Evolutionary conservation across 2,329 filamentous ascomycete species (phyloP).

Genomic region (Fusarium mundagurra): DNA sequence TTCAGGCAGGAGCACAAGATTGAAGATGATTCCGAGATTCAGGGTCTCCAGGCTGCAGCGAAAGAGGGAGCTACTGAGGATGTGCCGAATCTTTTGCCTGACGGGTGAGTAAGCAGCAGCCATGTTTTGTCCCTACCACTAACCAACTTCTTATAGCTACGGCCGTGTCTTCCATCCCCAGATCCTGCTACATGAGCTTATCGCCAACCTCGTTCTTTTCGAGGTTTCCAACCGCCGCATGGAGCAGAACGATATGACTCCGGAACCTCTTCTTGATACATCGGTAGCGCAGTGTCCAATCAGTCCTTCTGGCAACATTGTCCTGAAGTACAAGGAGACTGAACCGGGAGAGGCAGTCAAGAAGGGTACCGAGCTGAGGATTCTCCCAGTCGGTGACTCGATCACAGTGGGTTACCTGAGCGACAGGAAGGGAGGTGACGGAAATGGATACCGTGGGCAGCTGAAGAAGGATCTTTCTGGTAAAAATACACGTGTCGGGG

Average conservation of each 20-base stretch:
- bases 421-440: constrained; percentile 5
- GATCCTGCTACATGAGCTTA: not conserved
- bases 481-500: not conserved
- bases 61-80: not conserved
- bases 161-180: constrained; percentile 15
- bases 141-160: not conserved
- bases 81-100: constrained; percentile 4
- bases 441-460: constrained; percentile 4
- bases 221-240: not conserved
- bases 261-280: not conserved
- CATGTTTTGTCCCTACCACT: not conserved
- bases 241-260: not conserved
- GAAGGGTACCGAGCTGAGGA: not conserved
- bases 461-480: constrained; percentile 5
- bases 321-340: constrained; percentile 1
- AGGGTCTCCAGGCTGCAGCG: not conserved
- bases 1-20: not conserved
- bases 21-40: not conserved
- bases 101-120: not conserved
- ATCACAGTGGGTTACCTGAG: constrained; percentile 19
- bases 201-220: constrained; percentile 7
- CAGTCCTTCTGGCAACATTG: not conserved
- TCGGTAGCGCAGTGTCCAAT: not conserved
- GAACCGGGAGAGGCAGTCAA: not conserved
- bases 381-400: constrained; percentile 15